phyloP scores from a whole-genome alignment of 2,329 filamentous ascomycete species.

The Calonectria honghensis region DNA sequence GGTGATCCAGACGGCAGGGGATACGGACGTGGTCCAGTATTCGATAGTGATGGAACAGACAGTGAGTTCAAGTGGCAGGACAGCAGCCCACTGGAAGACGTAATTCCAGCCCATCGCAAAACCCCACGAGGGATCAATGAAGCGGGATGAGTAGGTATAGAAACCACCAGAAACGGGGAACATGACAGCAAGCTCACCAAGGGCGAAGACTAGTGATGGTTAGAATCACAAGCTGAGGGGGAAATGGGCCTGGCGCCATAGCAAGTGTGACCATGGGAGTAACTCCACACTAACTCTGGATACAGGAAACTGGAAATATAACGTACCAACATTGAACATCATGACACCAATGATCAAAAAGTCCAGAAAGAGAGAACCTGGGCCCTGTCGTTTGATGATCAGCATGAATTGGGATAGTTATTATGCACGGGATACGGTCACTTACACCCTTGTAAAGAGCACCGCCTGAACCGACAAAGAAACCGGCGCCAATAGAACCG shows the following conservation, averaged over 20 bases:
- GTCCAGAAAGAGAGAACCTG: constrained; percentile 67
- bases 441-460: constrained; percentile 69
- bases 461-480: constrained; percentile 76
- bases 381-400: constrained; percentile 54
- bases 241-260: background rate
- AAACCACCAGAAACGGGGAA: constrained; percentile 78
- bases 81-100: constrained; percentile 70
- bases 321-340: constrained; percentile 73
- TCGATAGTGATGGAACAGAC: constrained; percentile 71
- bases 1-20: constrained; percentile 72
- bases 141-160: constrained; percentile 77
- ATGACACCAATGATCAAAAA: constrained; percentile 76
- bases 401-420: constrained; percentile 5
- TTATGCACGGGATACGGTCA: background rate
- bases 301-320: background rate
- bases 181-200: constrained; percentile 78
- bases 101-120: constrained; percentile 71
- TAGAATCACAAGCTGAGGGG: constrained; percentile 25
- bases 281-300: background rate
- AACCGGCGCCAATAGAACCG: constrained; percentile 77
- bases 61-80: constrained; percentile 70
- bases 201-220: constrained; percentile 68
- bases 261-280: background rate
- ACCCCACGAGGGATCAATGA: constrained; percentile 77
- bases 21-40: constrained; percentile 70